A percentile compares a stretch with the other conserved stretches of the same genome.
These are phyloP conservation scores for Penicillium oxalicum DNA, from an alignment of 2,329 filamentous ascomycete genomes.

Conservation along the genomic window DNA sequence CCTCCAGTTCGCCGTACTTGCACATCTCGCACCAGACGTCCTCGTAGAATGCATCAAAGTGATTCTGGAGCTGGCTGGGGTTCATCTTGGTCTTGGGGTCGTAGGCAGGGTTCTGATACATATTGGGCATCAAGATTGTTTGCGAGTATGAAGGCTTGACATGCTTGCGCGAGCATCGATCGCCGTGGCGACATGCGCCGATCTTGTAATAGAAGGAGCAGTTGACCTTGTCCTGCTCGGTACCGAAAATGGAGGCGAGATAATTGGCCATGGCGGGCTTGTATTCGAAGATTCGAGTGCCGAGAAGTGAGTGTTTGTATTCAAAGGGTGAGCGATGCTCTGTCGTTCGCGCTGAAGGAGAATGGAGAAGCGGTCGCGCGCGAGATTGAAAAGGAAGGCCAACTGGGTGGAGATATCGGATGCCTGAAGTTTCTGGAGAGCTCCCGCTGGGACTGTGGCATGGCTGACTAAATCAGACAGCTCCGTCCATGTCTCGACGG, in stretches of 20 bases:
- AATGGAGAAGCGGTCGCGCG: not conserved
- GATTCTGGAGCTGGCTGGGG: conserved; percentile 89
- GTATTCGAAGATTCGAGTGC: not conserved
- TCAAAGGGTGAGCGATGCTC: not conserved
- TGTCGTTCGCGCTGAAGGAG: not conserved
- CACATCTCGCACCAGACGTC: conserved; percentile 99
- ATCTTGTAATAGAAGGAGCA: conserved; percentile 99
- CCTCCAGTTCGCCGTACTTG: conserved; percentile 95
- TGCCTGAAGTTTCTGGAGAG: conserved; percentile 35
- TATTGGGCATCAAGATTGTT: conserved; percentile 94
- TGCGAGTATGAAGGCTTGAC: conserved; percentile 98
- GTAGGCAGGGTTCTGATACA: conserved; percentile 98
- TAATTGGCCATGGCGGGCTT: conserved; percentile 77
- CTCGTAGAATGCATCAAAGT: conserved; percentile 99
- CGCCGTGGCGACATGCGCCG: conserved; percentile 94
- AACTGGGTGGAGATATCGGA: conserved; percentile 16
- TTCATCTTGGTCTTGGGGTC: conserved; percentile 97
- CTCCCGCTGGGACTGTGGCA: conserved; percentile 13
- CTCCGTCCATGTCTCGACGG: too few species aligned
- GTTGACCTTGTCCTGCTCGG: conserved; percentile 99
- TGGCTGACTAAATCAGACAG: conserved; percentile 22
- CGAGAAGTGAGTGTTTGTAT: not conserved
- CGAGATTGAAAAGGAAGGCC: conserved; percentile 1
- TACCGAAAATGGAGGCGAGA: conserved; percentile 98
- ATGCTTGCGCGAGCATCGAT: conserved; percentile 96